Evolutionary conservation across 2,329 filamentous ascomycete species (phyloP), one percentile per base, ranked within the genome.

Genomic region (Eurotiales sp.): DNA sequence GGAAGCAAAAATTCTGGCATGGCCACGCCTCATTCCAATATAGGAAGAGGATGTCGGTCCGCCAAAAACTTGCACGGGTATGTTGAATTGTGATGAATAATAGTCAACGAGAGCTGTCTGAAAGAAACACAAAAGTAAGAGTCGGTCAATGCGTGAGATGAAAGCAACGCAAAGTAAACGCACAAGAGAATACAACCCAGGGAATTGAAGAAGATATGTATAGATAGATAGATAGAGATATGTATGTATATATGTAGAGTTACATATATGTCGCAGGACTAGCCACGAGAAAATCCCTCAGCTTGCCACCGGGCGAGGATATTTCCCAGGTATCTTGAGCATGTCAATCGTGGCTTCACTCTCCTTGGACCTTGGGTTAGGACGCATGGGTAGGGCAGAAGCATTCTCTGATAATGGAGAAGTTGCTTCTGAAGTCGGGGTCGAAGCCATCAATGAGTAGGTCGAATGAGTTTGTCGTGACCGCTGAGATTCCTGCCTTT

Each of bases 301-400:
- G 30, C 40, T 40, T 21, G 25, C 54, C 37, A 29, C 30, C 12
- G 36, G 30, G 39, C 57, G 65, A 12, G 68, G 68, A 50, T 60
- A 71, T 41, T 63, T 65, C 7, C 68, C 68, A 2, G 68, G 68
- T 36, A 71, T 69, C 29, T 62, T 61, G 53, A 70, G 56, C 54
- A 68, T 55, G 43, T 68, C 67, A 39, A 69, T 57, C 2, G 65
- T 62, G 14, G 60, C 56, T 3, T 60, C 55, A 19, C 66, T 70
- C 49, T 61, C 59, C 52, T 63, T 65, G 29, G 57, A 54, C 19
- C 53, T 52, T 8, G 56, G 52, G 11, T 50, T 17, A 15, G 58
- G 57, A 34, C 58, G 58, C 15, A 37, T 25, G 30, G 43, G 40
- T 14, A 23, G 43, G 5, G 46, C 30, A n/a, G 34, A 15, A 14